Evolutionary conservation across 768 basidiomycete species (phyloP).

Genomic region (Leccinellum luteum): DNA sequence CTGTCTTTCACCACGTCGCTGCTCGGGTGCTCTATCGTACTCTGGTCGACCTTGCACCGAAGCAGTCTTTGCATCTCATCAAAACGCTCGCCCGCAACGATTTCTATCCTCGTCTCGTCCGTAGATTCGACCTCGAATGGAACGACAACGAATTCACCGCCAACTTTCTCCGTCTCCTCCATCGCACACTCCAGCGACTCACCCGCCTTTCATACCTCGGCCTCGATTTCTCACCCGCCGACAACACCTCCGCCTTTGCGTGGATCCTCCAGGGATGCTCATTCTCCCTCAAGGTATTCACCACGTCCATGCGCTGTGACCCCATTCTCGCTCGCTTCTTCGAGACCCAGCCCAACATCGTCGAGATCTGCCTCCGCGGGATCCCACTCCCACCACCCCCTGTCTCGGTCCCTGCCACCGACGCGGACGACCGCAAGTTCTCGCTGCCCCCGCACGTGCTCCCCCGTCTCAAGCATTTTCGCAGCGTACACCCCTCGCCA

Average conservation of each 20-base stretch:
- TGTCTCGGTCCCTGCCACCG: background rate
- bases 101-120: constrained; percentile 40
- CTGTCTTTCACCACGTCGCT: constrained; percentile 27
- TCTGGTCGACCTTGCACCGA: constrained; percentile 34
- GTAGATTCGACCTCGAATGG: constrained; percentile 47
- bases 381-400: constrained; percentile 40
- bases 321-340: constrained; percentile 48
- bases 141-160: constrained; percentile 35
- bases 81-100: constrained; percentile 39
- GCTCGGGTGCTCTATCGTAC: constrained; percentile 36
- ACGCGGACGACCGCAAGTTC: constrained; percentile 7
- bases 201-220: constrained; percentile 39
- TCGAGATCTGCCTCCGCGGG: constrained; percentile 56
- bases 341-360: constrained; percentile 45
- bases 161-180: constrained; percentile 52
- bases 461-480: constrained; percentile 47
- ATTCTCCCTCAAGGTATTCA: constrained; percentile 46
- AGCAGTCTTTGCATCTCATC: constrained; percentile 37
- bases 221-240: constrained; percentile 46
- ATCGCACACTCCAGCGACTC: constrained; percentile 40
- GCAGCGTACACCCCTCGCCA: constrained; percentile 53
- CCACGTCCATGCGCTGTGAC: constrained; percentile 57
- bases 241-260: constrained; percentile 35
- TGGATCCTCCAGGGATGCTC: constrained; percentile 49
- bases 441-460: constrained; percentile 40